A percentile compares a stretch with the other conserved stretches of the same genome.
phyloP scores from a whole-genome alignment of 495 filamentous ascomycete genomes.

The Copromyces sp. region DNA sequence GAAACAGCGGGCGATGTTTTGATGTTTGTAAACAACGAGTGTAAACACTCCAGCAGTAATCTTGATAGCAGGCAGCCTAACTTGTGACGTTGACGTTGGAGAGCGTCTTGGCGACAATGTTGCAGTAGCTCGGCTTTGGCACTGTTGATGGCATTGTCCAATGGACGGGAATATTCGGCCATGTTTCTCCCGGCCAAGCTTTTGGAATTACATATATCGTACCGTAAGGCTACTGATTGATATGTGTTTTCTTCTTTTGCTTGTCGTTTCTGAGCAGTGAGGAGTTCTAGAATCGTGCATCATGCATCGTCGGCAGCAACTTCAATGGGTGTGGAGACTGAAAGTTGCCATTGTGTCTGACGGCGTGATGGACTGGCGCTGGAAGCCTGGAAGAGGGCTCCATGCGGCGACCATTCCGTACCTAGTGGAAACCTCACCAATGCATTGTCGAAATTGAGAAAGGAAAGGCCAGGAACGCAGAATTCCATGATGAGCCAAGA shows the following conservation, averaged over 20 bases:
- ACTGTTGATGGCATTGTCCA: background rate
- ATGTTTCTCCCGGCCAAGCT: background rate
- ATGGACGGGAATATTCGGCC: background rate
- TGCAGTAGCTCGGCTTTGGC: background rate
- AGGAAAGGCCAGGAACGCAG: background rate
- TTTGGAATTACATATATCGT: background rate
- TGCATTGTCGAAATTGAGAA: background rate
- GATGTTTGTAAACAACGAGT: background rate
- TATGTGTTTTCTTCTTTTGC: background rate
- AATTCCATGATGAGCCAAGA: background rate
- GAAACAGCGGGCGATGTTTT: background rate
- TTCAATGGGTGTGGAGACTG: background rate
- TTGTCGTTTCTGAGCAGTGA: background rate
- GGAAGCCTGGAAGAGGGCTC: background rate
- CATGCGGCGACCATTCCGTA: background rate
- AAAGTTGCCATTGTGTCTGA: background rate
- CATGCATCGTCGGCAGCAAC: background rate
- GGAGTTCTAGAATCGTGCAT: background rate
- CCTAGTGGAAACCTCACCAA: background rate
- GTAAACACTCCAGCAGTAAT: background rate
- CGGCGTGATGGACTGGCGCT: background rate
- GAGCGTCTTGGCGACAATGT: background rate
- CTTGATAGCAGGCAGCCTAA: background rate
- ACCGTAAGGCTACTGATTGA: background rate
- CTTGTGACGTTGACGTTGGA: background rate